Conservation (phyloP, 345 rosid genomes). For the Limnanthes douglasii region DNA sequence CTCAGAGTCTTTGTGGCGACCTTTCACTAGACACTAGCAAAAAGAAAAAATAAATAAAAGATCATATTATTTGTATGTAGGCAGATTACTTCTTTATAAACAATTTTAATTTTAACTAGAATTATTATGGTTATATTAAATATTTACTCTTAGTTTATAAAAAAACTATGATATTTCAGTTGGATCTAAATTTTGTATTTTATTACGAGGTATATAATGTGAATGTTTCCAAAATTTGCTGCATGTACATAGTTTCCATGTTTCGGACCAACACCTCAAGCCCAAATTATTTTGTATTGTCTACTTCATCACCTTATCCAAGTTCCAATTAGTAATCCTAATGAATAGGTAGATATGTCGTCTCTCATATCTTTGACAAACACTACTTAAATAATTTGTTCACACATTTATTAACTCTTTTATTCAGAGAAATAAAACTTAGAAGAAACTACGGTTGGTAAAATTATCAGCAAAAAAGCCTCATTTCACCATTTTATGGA, state of each 20-base stretch:
- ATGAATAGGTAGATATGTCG: not conserved
- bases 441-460: slow-evolving; percentile 72
- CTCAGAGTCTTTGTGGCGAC: slow-evolving; percentile 90
- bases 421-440: slow-evolving; percentile 81
- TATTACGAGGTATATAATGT: slow-evolving; percentile 86
- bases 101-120: too few relatives aligned
- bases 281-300: slow-evolving; percentile 94
- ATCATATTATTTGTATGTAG: not conserved
- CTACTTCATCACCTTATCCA: slow-evolving; percentile 95
- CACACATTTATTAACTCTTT: slow-evolving; percentile 14
- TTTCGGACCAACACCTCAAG: slow-evolving; percentile 97
- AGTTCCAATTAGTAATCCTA: slow-evolving; percentile 34
- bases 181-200: slow-evolving; percentile 97
- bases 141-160: not conserved
- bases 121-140: not conserved
- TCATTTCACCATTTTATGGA: slow-evolving; percentile 95
- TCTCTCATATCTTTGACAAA: not conserved
- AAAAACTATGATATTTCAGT: slow-evolving; percentile 25
- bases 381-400: too few relatives aligned
- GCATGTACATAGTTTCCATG: slow-evolving; percentile 95
- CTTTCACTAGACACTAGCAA: slow-evolving; percentile 78
- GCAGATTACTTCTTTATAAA: too few relatives aligned
- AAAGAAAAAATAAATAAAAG: slow-evolving; percentile 1
- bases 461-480: slow-evolving; percentile 89
- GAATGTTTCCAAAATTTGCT: slow-evolving; percentile 92